A percentile compares a stretch with the other conserved stretches of the same genome.
phyloP scores from a whole-genome alignment of 345 rosid genomes.

The Crucihimalaya himalaica region DNA sequence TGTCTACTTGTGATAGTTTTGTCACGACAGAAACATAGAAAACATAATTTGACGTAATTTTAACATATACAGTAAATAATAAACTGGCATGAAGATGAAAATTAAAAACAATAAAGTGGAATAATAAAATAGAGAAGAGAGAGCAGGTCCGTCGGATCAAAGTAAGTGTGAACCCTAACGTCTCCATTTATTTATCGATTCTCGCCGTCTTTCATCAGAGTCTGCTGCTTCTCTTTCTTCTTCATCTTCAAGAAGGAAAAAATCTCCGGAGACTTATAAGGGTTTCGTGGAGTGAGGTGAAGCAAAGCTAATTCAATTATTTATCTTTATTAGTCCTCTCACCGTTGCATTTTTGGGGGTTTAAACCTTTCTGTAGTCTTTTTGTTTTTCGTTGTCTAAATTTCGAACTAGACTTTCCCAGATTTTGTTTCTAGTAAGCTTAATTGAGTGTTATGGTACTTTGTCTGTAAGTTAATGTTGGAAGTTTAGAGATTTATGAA shows the following conservation, averaged over 20 bases:
- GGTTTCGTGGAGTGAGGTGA: slow-evolving; percentile 7
- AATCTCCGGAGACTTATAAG: too few species aligned
- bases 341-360: background rate
- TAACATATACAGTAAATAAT: background rate
- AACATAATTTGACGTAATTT: background rate
- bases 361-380: too few species aligned
- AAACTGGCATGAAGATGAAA: background rate
- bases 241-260: background rate
- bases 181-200: background rate
- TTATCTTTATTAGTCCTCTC: background rate
- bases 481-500: slow-evolving; percentile 4
- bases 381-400: too few species aligned
- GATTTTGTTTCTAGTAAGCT: background rate
- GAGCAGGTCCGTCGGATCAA: background rate
- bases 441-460: background rate
- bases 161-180: background rate
- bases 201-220: slow-evolving; percentile 9
- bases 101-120: background rate
- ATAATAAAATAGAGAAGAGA: background rate
- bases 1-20: background rate
- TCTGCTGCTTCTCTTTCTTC: background rate
- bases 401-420: background rate
- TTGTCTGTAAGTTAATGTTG: background rate
- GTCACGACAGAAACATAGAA: background rate
- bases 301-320: slow-evolving; percentile 1